These are phyloP conservation scores for Chloropicon primus DNA, from an alignment of 139 green algal species.

Conservation along the genomic window DNA sequence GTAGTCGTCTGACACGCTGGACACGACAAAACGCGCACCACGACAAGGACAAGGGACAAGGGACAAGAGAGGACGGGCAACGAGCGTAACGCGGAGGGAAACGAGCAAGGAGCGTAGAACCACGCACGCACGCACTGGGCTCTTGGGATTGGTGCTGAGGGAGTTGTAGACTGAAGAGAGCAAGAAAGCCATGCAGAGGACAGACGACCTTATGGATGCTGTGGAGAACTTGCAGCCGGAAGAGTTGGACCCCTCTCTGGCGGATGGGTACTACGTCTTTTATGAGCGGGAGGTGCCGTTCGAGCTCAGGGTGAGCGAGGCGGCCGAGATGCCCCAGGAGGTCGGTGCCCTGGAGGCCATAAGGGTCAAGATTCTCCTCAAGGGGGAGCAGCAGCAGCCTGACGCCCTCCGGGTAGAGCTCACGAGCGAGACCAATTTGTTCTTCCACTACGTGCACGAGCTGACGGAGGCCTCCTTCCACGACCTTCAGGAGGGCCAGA, in stretches of 20 bases:
- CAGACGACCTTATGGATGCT: neutral
- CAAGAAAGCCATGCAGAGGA: no score
- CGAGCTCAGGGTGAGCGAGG: slow-evolving; percentile 35
- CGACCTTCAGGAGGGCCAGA: slow-evolving; percentile 38
- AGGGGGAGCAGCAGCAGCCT: slow-evolving; percentile 16
- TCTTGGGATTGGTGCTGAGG: no score
- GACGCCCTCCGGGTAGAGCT: slow-evolving; percentile 38
- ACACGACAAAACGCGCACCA: no score
- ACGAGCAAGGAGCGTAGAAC: no score
- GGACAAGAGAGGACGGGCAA: no score
- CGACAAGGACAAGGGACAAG: no score
- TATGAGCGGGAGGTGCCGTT: slow-evolving; percentile 54
- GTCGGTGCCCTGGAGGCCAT: slow-evolving; percentile 44
- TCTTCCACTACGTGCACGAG: slow-evolving; percentile 51
- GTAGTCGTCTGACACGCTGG: no score
- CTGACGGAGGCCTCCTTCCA: slow-evolving; percentile 28
- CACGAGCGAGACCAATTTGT: slow-evolving; percentile 47
- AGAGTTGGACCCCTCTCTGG: slow-evolving; percentile 10
- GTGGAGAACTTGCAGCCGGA: neutral
- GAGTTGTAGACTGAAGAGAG: no score
- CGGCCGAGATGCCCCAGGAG: slow-evolving; percentile 30
- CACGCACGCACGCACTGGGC: no score
- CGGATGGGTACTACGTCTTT: slow-evolving; percentile 35
- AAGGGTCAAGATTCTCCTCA: slow-evolving; percentile 37
- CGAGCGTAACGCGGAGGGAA: no score